Evolutionary conservation across 495 filamentous ascomycete genomes (phyloP), one percentile per base, ranked within the genome.

Genomic region (Penicillium paradoxum): DNA sequence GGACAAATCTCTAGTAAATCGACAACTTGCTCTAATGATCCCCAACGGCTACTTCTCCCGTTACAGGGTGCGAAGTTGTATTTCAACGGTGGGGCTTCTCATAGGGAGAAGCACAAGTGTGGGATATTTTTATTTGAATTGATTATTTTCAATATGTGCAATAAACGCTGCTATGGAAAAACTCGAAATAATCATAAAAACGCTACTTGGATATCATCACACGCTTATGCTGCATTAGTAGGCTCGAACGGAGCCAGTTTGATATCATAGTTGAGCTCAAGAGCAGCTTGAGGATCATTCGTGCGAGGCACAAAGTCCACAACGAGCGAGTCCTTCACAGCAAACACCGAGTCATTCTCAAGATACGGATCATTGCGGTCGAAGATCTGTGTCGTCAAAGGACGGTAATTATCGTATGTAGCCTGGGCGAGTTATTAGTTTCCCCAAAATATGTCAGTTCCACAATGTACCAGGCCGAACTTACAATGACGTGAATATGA

Each of bases 401-500:
- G 67, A 49, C 83, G 82, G 64, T 82, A 80, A 17, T 71, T 63
- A 6, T 71, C 63, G 30, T 57, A 54, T 9, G 73, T 65, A 55
- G 73, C 57, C 79, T 82, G 3, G 18, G 4, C 27, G n/a, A 36
- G 5, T 22, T 14, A 48, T 64, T 41, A 64, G 54, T 45, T 3
- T 34, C 11, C 36, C 18, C 4, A 71, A 22, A n/a, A n/a, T n/a
- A 48, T 53, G 42, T 29, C 13, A 34, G 17, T 30, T 34, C 7
- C 34, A 21, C 13, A 53, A 41, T 38, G 11, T 42, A 10, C 1
- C 14, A 49, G 4, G 18, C 0, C 4, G 38, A 34, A 54, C 79
- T 65, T 69, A 86, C 84, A 71, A 91, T 84, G 57, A 92, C 86
- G 68, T 95, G 89, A 57, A 95, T 90, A 63, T 92, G 88, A 33